phyloP scores from a whole-genome alignment of 768 basidiomycete species.

The Auriscalpium orientale region DNA sequence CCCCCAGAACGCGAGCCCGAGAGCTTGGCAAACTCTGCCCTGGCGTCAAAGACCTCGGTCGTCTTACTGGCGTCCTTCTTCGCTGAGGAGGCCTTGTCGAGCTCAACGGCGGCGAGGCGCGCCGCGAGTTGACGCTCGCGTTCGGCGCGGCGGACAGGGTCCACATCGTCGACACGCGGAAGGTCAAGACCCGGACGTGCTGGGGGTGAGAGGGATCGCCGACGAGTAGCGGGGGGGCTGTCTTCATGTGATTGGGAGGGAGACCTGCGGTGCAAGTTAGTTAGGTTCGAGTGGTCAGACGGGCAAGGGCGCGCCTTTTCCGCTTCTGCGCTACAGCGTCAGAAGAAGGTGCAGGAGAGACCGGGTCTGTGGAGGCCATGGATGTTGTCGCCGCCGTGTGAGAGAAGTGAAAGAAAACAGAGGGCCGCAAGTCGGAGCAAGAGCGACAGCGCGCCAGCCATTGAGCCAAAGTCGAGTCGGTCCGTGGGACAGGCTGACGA shows the following conservation, averaged over 20 bases:
- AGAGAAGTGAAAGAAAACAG: background rate
- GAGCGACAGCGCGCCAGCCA: background rate
- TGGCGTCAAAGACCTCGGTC: constrained; percentile 52
- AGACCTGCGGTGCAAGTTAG: constrained; percentile 19
- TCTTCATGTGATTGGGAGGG: constrained; percentile 25
- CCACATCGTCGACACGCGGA: constrained; percentile 59
- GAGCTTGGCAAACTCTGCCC: constrained; percentile 87
- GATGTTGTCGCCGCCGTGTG: background rate
- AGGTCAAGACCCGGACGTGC: constrained; percentile 27
- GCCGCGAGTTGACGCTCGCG: constrained; percentile 76
- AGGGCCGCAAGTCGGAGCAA: background rate
- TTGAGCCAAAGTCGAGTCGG: too few species aligned
- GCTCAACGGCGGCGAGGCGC: constrained; percentile 58
- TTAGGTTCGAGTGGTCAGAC: background rate
- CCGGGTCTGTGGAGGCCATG: constrained; percentile 6
- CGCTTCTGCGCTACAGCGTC: constrained; percentile 8
- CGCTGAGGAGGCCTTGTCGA: constrained; percentile 47
- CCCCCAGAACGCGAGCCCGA: constrained; percentile 80
- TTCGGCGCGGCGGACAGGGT: constrained; percentile 67
- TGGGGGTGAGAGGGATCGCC: constrained; percentile 34
- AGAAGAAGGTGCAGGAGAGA: background rate
- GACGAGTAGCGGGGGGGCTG: constrained; percentile 34
- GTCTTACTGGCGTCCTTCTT: constrained; percentile 22
- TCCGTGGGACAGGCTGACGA: too few species aligned
- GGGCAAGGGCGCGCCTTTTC: constrained; percentile 5